These are phyloP conservation scores for Eruca vesicaria DNA, from an alignment of 441 rosid genomes.

Conservation along the genomic window DNA sequence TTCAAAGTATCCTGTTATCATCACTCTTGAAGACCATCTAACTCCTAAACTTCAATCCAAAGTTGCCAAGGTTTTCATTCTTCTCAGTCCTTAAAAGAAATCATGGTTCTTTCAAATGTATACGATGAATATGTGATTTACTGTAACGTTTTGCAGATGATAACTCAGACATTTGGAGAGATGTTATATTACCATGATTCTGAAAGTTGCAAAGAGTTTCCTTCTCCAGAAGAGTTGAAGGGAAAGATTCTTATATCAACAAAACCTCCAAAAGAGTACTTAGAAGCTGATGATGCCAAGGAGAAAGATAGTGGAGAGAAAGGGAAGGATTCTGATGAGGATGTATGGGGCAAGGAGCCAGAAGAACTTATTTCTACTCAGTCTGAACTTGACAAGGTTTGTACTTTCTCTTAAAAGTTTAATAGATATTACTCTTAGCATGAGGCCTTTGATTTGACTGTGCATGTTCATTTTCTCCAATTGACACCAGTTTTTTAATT, in stretches of 20 bases:
- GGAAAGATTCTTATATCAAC: conserved; percentile 59
- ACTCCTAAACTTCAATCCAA: conserved; percentile 57
- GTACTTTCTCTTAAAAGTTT: neutral
- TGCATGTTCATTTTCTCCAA: neutral
- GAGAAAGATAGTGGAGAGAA: conserved; percentile 28
- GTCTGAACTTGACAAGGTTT: conserved; percentile 50
- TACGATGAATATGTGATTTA: neutral
- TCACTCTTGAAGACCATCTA: conserved; percentile 71
- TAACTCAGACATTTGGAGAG: conserved; percentile 50
- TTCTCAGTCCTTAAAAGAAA: neutral
- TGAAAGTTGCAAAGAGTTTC: conserved; percentile 45
- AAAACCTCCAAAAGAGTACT: conserved; percentile 62
- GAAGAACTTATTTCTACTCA: conserved; percentile 33
- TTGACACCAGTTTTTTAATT: neutral
- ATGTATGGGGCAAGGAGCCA: conserved; percentile 42
- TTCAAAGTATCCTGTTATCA: conserved; percentile 65
- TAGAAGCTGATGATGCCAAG: conserved; percentile 41
- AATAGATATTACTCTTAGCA: neutral
- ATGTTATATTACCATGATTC: conserved; percentile 47
- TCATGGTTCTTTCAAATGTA: neutral
- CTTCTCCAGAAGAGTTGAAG: conserved; percentile 59
- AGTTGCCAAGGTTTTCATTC: conserved; percentile 54
- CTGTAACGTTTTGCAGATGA: conserved; percentile 42
- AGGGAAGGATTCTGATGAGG: conserved; percentile 43
- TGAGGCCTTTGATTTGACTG: neutral